These are phyloP conservation scores for Aspergillus fructus DNA, from an alignment of 2,329 filamentous ascomycete genomes.

Conservation along the genomic window DNA sequence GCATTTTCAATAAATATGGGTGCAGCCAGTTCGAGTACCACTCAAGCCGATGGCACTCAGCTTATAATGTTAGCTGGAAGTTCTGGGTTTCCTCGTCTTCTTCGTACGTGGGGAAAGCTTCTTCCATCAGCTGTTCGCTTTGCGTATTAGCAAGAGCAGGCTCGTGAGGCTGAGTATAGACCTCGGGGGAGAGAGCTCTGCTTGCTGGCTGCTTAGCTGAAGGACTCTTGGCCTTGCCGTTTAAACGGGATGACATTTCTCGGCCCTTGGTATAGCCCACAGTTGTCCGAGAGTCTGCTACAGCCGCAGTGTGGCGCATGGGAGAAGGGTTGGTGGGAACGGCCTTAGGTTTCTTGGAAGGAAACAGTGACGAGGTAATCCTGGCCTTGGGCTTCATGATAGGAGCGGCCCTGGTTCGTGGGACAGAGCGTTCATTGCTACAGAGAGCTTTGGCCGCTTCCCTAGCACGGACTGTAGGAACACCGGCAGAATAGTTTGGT, in stretches of 20 bases:
- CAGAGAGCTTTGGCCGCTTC: constrained; percentile 43
- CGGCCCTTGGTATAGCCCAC: constrained; percentile 83
- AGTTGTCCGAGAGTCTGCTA: constrained; percentile 72
- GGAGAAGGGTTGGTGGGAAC: constrained; percentile 50
- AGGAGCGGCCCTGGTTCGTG: constrained; percentile 31
- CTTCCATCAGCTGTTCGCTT: constrained; percentile 42
- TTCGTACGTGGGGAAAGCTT: constrained; percentile 30
- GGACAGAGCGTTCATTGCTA: constrained; percentile 29
- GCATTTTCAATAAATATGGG: neutral
- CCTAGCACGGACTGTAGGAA: constrained; percentile 42
- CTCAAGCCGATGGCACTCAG: constrained; percentile 1
- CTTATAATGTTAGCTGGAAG: constrained; percentile 42
- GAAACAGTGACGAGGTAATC: constrained; percentile 31
- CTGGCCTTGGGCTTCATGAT: constrained; percentile 38
- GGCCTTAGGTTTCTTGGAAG: constrained; percentile 43
- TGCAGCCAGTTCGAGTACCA: neutral
- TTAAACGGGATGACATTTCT: constrained; percentile 31
- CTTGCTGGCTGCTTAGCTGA: constrained; percentile 22
- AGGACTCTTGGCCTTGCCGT: constrained; percentile 24
- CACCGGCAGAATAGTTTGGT: constrained; percentile 24
- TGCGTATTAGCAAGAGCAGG: constrained; percentile 42
- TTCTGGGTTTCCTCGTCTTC: constrained; percentile 41
- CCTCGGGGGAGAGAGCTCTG: constrained; percentile 39
- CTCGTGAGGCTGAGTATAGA: constrained; percentile 45
- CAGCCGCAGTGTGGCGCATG: constrained; percentile 61